Evolutionary conservation across 495 filamentous ascomycete genomes (phyloP), one percentile per base, ranked within the genome.

Genomic region (Daldinia vernicosa): DNA sequence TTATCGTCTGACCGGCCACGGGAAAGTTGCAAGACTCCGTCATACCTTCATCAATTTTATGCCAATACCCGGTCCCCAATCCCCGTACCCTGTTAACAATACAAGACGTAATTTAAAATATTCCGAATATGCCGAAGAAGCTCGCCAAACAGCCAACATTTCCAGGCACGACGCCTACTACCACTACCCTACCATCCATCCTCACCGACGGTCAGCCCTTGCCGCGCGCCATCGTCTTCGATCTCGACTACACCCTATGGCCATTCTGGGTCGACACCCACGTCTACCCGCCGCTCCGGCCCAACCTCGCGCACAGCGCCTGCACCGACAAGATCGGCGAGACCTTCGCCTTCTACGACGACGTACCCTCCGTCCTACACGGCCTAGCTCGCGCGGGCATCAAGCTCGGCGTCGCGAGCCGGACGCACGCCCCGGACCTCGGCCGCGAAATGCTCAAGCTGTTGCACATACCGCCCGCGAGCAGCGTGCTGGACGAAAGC

Each of bases 191-290:
- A 12, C 66, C 77, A 51, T 30, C 66, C 58, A 67, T 83, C 76
- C 77, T 97, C 77, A 86, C 80, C 54, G 94, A 99, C 79, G 89
- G 89, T 62, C 86, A 88, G 0, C 91, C 93, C 1, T 88, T 99
- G 3, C 95, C 95, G 0, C 92, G 90, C 69, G 81, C 96, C 66
- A 86, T 99, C 67, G 90, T 91, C 63, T 97, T 99, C 81, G 95
- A 99, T 78, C 86, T 98, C 56, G 95, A 99, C 84, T 98, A 97
- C 83, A 99, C 95, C 0, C 85, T 99, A 1, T 98, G 95, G 95
- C 93, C 94, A 3, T 97, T 97, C 83, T 99, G 95, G 94, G 89
- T 93, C 3, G 95, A 98, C 82, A 97, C 93, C 14, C 93, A 97
- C 78, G 90, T 95, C 74, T 89, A 89, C 58, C 86, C 91, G 11